Evolutionary conservation across 1,139 yeast species (phyloP).

Genomic region (Suhomyces choctaworum): DNA sequence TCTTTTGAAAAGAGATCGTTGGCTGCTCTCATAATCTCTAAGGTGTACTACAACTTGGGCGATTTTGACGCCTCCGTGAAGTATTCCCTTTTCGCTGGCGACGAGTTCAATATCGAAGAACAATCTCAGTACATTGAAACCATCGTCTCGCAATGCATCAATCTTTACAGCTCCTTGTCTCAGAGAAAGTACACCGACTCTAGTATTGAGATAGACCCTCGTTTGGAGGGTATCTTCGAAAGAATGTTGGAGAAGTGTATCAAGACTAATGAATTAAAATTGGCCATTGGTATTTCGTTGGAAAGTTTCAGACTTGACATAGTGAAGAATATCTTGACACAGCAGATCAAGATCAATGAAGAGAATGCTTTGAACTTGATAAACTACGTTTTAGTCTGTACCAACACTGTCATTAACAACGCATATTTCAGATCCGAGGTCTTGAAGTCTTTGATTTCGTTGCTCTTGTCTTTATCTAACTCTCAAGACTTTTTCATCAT

Average conservation of each 20-base stretch:
- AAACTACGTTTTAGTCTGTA: conserved; percentile 75
- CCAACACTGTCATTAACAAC: conserved; percentile 59
- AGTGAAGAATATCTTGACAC: conserved; percentile 60
- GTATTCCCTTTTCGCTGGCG: conserved; percentile 84
- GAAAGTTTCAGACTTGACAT: conserved; percentile 88
- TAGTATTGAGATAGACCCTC: conserved; percentile 52
- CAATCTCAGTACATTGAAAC: conserved; percentile 90
- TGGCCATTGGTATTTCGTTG: conserved; percentile 88
- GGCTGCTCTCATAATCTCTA: conserved; percentile 92
- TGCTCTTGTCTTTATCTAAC: conserved; percentile 55
- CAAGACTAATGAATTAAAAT: conserved; percentile 64
- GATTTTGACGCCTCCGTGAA: conserved; percentile 90
- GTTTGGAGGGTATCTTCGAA: conserved; percentile 72
- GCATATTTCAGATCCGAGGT: conserved; percentile 65
- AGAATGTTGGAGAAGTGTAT: conserved; percentile 84
- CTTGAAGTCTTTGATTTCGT: conserved; percentile 60
- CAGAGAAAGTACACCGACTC: conserved; percentile 51
- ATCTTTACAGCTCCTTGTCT: conserved; percentile 69
- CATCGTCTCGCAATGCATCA: conserved; percentile 89
- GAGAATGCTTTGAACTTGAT: conserved; percentile 58
- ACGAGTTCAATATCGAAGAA: conserved; percentile 71
- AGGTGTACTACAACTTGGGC: conserved; percentile 92
- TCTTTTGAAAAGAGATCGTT: conserved; percentile 71
- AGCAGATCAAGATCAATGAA: conserved; percentile 38
- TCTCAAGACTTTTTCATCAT: conserved; percentile 80